Percentiles rank a stretch among this genome's conserved stretches.
phyloP scores from a whole-genome alignment of 2,329 filamentous ascomycete species.

The Nemania bipapillata region DNA sequence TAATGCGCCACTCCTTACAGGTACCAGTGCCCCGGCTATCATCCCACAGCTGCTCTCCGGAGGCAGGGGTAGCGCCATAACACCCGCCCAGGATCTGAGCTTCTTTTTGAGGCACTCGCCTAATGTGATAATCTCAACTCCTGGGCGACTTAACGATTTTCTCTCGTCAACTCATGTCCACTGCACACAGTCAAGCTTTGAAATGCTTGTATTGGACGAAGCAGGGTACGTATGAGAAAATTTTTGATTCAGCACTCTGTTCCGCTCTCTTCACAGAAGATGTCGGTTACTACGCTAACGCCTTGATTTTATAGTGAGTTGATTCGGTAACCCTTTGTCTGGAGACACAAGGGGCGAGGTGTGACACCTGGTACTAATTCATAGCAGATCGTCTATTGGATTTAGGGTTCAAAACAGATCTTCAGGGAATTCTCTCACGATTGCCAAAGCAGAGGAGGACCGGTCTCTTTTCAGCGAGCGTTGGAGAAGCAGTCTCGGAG shows the following conservation, averaged over 20 bases:
- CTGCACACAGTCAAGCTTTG: slow-evolving; percentile 87
- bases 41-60: slow-evolving; percentile 90
- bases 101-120: slow-evolving; percentile 84
- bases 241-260: not conserved
- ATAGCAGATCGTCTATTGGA: slow-evolving; percentile 80
- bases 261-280: not conserved
- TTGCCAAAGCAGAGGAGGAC: slow-evolving; percentile 94
- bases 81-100: slow-evolving; percentile 85
- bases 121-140: slow-evolving; percentile 90
- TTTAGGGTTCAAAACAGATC: slow-evolving; percentile 89
- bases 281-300: slow-evolving; percentile 11
- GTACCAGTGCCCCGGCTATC: slow-evolving; percentile 62
- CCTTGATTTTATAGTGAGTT: slow-evolving; percentile 29
- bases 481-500: slow-evolving; percentile 94
- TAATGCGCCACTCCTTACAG: slow-evolving; percentile 3
- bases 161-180: slow-evolving; percentile 87
- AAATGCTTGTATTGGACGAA: slow-evolving; percentile 92
- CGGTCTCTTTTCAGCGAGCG: slow-evolving; percentile 91
- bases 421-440: slow-evolving; percentile 84
- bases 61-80: slow-evolving; percentile 71
- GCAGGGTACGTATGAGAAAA: slow-evolving; percentile 58
- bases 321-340: not conserved
- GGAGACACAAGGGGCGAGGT: not conserved
- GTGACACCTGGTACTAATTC: slow-evolving; percentile 10
- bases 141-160: slow-evolving; percentile 87